Evolutionary conservation across 208 protist genomes (phyloP), one percentile per base, ranked within the genome.

Genomic region (Lotmaria passim): DNA sequence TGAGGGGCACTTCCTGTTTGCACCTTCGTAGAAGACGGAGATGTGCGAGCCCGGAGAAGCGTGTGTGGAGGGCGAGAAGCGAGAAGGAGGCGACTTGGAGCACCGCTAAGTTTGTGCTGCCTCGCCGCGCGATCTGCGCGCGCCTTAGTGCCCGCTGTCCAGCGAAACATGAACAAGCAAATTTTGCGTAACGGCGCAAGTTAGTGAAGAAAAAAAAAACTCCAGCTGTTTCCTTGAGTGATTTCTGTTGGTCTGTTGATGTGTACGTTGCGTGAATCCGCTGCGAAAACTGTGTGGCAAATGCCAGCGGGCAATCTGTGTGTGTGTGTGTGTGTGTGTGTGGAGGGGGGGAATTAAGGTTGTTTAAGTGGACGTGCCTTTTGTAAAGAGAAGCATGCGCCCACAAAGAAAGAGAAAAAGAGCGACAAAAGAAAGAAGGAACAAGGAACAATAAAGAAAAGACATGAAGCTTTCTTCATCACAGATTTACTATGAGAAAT

Each of bases 91-190:
- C 63, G 51, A 12, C 59, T 30, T 14, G 63, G 39, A 14, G 24
- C 56, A 24, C 30, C 38, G 34, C 43, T 7, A 26, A 56, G 14
- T 19, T 38, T 44, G 36, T 68, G 66, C 38, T 75, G 48, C 28
- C 67, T 63, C 15, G 68, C 62, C 28, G 47, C 56, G 11, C 66
- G 81, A 51, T 80, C 77, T 15, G 73, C 78, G 2, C 81, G 59
- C 17, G 77, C 75, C 39, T 66, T 75, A 7, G 78, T 75, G 33
- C 81, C 81, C 0, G 67, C 81, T 5, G 81, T 86, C 81, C 81
- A 86, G n/a, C 81, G 76, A 14, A 86, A 71, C 81, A 86, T 86
- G 4, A 10, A 50, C 15, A 19, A 30, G 21, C 5, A 23, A 30
- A n/a, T n/a, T n/a, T n/a, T n/a, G n/a, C n/a, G n/a, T n/a, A n/a